These are phyloP conservation scores for Canavalia ensiformis DNA, from an alignment of 306 rosid species.

Conservation along the genomic window DNA sequence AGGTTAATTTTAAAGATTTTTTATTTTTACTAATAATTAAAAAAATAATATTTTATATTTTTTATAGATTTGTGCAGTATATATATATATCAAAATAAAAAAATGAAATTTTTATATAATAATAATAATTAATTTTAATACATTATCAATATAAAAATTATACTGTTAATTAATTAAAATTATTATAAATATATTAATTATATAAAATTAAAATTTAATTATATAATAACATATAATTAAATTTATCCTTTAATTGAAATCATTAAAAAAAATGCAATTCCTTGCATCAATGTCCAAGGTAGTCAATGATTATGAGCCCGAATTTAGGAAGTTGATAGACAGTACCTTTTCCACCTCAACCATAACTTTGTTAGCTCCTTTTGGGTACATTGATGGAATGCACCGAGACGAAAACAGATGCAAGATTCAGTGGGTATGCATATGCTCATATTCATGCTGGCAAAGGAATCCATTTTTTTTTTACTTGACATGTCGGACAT, in stretches of 20 bases:
- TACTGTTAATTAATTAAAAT: too few species aligned
- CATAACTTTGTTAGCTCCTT: not conserved
- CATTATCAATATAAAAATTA: too few species aligned
- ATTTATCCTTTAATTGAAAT: too few species aligned
- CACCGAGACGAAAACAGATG: slow-evolving; percentile 52
- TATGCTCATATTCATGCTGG: not conserved
- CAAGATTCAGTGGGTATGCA: slow-evolving; percentile 44
- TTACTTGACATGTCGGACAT: not conserved
- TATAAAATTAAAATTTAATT: too few species aligned
- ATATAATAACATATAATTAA: too few species aligned
- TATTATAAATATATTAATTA: too few species aligned
- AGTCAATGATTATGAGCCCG: slow-evolving; percentile 32
- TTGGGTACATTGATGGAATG: slow-evolving; percentile 31
- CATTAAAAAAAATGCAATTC: not conserved
- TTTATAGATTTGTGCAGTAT: not conserved
- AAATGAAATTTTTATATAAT: too few species aligned
- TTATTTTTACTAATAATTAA: too few species aligned
- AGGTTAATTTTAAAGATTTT: too few species aligned
- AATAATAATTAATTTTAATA: too few species aligned
- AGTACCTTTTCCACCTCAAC: slow-evolving; percentile 20
- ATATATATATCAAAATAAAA: not conserved
- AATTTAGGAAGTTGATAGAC: not conserved
- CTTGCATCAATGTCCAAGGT: not conserved
- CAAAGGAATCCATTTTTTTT: slow-evolving; percentile 10
- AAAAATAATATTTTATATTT: too few species aligned